phyloP scores from a whole-genome alignment of 2,329 filamentous ascomycete species.

The Ceratocystis variospora region DNA sequence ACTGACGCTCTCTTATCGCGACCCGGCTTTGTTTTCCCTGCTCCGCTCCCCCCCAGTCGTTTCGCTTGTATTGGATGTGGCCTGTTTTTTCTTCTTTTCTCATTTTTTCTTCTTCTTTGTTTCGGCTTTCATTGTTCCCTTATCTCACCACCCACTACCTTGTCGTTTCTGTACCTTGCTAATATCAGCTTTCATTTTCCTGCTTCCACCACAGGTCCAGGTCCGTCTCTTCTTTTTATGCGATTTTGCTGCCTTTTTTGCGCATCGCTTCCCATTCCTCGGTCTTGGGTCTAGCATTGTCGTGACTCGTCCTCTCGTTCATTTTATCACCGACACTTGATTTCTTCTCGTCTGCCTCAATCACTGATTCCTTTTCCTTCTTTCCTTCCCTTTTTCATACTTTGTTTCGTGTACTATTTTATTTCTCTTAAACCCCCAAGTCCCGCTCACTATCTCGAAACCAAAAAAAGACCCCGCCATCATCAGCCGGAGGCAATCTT shows the following conservation, averaged over 20 bases:
- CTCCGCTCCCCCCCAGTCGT: neutral
- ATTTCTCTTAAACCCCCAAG: neutral
- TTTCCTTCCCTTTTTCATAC: neutral
- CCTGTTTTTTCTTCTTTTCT: constrained; percentile 5
- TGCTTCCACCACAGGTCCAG: neutral
- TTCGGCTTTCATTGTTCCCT: constrained; percentile 8
- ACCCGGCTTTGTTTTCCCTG: neutral
- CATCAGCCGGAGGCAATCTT: neutral
- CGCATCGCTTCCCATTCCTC: neutral
- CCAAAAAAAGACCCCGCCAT: neutral
- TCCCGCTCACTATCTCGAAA: neutral
- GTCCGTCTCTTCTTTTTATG: neutral
- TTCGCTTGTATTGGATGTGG: constrained; percentile 1
- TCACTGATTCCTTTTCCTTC: neutral
- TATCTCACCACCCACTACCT: neutral
- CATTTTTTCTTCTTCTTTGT: neutral
- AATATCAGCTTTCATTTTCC: neutral
- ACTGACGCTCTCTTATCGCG: constrained; percentile 1
- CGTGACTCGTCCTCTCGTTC: constrained; percentile 3
- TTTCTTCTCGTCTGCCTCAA: neutral
- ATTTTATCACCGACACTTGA: neutral
- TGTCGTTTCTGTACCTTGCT: constrained; percentile 3
- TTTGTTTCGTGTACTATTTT: neutral
- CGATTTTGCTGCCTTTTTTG: neutral
- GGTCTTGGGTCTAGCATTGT: neutral